Base-by-base conservation (phyloP, 1,284 basidiomycete species). In the Cronartium quercuum region DNA sequence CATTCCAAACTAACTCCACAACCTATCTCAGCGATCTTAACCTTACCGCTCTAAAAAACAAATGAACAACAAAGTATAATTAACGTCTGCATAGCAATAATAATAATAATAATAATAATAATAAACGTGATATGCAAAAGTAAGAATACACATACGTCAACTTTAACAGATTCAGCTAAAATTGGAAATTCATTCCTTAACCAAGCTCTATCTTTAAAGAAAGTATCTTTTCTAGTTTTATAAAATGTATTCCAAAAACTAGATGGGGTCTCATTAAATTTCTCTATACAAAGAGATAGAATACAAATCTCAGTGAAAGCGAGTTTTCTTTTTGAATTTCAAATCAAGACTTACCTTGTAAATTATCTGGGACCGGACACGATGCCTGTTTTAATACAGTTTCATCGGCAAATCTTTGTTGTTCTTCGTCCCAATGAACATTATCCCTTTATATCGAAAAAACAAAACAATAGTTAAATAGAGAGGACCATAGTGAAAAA, bases 191-290 rank as follows among this genome's bases (percentile, higher is more conserved):
- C 94, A 44, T 91, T 88, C 78, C 90, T 88, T n/a, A 96, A 84
- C 93, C 94, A 97, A 84, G 92, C 90, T 68, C 94, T 85, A 82
- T 96, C 89, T 64, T 90, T 89, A 85, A 97, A 97, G 83, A 97
- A 97, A 77, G 92, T 92, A 66, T 81, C 84, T 51, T 88, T 85
- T 79, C 94, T 92, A 76, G 85, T 85, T 78, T 89, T 89, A 84
- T 96, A 96, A 79, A 96, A 96, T 66, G 88, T 88, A 81, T 96
- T 90, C 92, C 92, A 94, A 79, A 89, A 86, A 73, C 84, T 85
- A 0, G 89, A 86, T 1, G 91, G 91, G 76, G 87, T 88, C 1
- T 74, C 77, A 75, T 83, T 82, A 76, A 82, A 82, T 6, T 80
- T 76, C 21, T 78, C 81, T 82, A 64, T 12, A 4, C 40, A 21